phyloP scores from a whole-genome alignment of 2,329 filamentous ascomycete genomes.

The Colletotrichum camelliae region DNA sequence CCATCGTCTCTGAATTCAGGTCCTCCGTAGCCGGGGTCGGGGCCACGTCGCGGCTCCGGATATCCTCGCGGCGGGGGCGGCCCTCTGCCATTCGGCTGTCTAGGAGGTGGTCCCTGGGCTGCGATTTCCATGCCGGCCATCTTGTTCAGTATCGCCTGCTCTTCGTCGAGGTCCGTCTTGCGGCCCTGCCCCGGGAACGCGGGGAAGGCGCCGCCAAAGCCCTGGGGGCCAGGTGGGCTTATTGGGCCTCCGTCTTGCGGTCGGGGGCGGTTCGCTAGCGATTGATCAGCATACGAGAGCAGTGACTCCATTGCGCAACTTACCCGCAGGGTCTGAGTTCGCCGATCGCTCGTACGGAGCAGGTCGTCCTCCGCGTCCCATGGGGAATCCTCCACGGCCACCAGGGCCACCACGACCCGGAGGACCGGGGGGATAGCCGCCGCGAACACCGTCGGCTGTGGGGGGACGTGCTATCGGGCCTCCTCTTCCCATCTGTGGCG shows the following conservation, averaged over 20 bases:
- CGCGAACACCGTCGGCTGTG: slow-evolving; percentile 41
- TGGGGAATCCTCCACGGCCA: slow-evolving; percentile 37
- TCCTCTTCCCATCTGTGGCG: slow-evolving; percentile 49
- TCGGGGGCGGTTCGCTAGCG: slow-evolving; percentile 32
- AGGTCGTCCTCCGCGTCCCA: slow-evolving; percentile 43
- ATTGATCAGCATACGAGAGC: not conserved
- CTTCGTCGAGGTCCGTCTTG: slow-evolving; percentile 44
- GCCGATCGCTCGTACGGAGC: slow-evolving; percentile 42
- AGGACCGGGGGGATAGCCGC: slow-evolving; percentile 44
- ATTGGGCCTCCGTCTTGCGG: slow-evolving; percentile 33
- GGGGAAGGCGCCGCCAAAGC: slow-evolving; percentile 40
- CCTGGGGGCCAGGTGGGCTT: slow-evolving; percentile 32
- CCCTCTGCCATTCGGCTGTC: slow-evolving; percentile 27
- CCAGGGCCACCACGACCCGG: slow-evolving; percentile 37
- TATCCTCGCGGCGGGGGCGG: slow-evolving; percentile 37
- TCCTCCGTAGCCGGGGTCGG: slow-evolving; percentile 35
- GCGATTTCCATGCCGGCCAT: slow-evolving; percentile 47
- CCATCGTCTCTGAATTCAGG: slow-evolving; percentile 42
- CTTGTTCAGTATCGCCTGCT: slow-evolving; percentile 43
- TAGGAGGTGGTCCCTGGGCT: slow-evolving; percentile 24
- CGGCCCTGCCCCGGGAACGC: slow-evolving; percentile 45
- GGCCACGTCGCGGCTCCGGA: slow-evolving; percentile 26
- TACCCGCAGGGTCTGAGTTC: slow-evolving; percentile 47
- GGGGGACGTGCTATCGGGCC: slow-evolving; percentile 48
- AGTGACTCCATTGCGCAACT: slow-evolving; percentile 24